A percentile compares a stretch with the other conserved stretches of the same genome.
Evolutionary conservation across 345 rosid species (phyloP).

Genomic region (Salix brachista): DNA sequence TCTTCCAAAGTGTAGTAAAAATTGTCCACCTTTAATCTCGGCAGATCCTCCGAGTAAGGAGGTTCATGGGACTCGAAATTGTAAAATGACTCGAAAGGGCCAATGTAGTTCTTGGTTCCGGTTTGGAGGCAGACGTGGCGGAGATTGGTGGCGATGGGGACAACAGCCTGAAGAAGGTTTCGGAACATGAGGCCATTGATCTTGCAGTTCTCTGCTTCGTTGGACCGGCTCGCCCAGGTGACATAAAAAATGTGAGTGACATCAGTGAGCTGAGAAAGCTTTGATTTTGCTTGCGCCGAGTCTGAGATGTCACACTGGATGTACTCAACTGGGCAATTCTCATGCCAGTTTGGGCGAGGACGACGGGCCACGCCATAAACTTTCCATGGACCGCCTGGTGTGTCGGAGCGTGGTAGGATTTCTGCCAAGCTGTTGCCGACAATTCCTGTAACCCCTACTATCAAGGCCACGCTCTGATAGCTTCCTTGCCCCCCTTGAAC

Average conservation of each 20-base stretch:
- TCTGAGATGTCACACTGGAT: constrained; percentile 17
- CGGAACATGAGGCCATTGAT: constrained; percentile 1
- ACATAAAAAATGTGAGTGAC: constrained; percentile 15
- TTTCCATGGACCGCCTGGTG: constrained; percentile 18
- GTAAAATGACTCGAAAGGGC: constrained; percentile 34
- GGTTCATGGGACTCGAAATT: constrained; percentile 37
- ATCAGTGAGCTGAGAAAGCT: constrained; percentile 13
- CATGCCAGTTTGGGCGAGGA: constrained; percentile 13
- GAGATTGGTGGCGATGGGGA: constrained; percentile 30
- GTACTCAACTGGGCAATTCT: constrained; percentile 9
- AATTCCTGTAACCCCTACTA: neutral
- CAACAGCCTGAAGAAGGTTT: constrained; percentile 26
- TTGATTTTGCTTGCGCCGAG: neutral
- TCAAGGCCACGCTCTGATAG: constrained; percentile 3
- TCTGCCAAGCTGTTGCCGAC: constrained; percentile 17
- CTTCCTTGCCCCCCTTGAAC: neutral
- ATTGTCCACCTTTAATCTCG: constrained; percentile 48
- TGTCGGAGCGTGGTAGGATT: constrained; percentile 16
- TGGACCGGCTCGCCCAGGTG: constrained; percentile 5
- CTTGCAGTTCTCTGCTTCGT: constrained; percentile 8
- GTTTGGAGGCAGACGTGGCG: constrained; percentile 14
- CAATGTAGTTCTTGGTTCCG: constrained; percentile 46
- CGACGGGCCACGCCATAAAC: constrained; percentile 15
- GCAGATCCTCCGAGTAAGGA: constrained; percentile 71
- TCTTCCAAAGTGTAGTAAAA: constrained; percentile 65